A percentile compares a stretch with the other conserved stretches of the same genome.
Evolutionary conservation across 1,139 yeast species (phyloP).

Genomic region (Suhomyces kunorum): DNA sequence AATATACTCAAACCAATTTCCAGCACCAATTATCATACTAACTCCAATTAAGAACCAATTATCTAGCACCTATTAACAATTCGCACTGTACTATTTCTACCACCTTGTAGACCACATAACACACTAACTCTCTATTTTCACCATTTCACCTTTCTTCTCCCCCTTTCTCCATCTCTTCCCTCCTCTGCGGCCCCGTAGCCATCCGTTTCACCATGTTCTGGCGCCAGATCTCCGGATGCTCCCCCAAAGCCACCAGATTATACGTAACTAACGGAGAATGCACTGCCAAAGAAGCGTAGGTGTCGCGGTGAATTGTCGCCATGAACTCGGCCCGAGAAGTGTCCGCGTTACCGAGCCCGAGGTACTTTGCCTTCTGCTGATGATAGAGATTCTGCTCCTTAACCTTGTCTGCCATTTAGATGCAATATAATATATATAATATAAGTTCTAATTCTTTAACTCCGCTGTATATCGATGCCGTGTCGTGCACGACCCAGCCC

Average conservation of each 20-base stretch:
- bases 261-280: conserved; percentile 70
- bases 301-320: conserved; percentile 68
- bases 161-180: neutral
- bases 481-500: conserved; percentile 6
- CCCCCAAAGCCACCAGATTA: conserved; percentile 61
- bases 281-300: conserved; percentile 67
- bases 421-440: no score
- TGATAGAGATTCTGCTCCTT: conserved; percentile 65
- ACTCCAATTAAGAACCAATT: no score
- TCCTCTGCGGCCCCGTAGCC: conserved; percentile 20
- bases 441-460: no score
- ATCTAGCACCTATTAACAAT: no score
- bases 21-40: no score
- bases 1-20: no score
- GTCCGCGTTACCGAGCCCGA: conserved; percentile 73
- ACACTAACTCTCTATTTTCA: no score
- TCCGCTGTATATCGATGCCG: neutral
- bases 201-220: conserved; percentile 61
- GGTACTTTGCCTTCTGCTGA: conserved; percentile 59
- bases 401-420: conserved; percentile 73
- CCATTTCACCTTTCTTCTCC: neutral
- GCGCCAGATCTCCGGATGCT: conserved; percentile 51
- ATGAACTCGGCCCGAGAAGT: conserved; percentile 59
- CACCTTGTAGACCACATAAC: no score
- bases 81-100: no score